Percentiles rank a stretch among this genome's conserved stretches.
These are phyloP conservation scores for Elsinoe necatrix DNA, from an alignment of 2,329 filamentous ascomycete genomes.

Conservation along the genomic window DNA sequence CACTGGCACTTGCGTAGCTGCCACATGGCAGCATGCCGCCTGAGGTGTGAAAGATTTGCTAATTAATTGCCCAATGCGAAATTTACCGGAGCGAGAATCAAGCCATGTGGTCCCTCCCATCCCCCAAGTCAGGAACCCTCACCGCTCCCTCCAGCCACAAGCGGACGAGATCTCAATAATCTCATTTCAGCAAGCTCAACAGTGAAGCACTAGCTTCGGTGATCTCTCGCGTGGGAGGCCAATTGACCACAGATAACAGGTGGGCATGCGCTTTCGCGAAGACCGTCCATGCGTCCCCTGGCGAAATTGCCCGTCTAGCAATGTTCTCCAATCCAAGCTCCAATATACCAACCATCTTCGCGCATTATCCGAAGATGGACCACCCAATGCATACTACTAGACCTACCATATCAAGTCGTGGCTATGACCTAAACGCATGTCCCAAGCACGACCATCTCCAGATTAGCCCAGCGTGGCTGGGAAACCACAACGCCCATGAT, in stretches of 20 bases:
- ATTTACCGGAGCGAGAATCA: neutral
- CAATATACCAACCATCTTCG: neutral
- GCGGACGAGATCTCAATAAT: too few relatives aligned
- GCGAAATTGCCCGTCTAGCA: constrained; percentile 3
- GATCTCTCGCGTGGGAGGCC: neutral
- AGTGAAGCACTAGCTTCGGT: constrained; percentile 3
- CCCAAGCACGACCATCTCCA: neutral
- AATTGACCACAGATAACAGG: neutral
- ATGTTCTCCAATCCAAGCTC: neutral
- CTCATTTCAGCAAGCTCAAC: constrained; percentile 8
- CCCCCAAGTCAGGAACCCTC: neutral
- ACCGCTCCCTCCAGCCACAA: neutral
- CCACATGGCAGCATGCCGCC: neutral
- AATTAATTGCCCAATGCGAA: too few relatives aligned
- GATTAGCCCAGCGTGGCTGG: neutral
- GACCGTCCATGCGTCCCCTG: neutral
- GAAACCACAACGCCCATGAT: neutral
- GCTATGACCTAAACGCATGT: too few relatives aligned
- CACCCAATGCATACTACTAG: too few relatives aligned
- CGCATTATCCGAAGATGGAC: neutral
- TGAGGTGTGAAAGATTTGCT: neutral
- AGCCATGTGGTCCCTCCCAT: neutral
- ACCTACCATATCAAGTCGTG: too few relatives aligned
- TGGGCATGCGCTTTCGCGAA: constrained; percentile 6
- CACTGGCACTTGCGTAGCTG: constrained; percentile 1